Evolutionary conservation across 208 protist genomes (phyloP).

Genomic region (Trypanosoma vivax): DNA sequence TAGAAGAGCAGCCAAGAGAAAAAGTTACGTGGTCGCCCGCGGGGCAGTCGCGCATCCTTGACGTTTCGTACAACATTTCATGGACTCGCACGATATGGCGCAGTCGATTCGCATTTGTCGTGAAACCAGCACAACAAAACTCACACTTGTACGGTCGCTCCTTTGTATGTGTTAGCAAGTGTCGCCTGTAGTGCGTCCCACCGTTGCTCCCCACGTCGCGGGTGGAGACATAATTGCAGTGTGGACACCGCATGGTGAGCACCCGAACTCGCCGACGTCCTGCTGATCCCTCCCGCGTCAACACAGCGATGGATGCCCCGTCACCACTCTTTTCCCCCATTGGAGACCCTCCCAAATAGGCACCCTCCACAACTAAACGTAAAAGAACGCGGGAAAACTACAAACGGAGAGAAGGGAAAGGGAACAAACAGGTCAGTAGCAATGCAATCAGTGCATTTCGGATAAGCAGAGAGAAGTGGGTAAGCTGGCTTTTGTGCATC

Average conservation of each 20-base stretch:
- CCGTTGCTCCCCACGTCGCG: constrained; percentile 48
- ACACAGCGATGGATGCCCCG: neutral
- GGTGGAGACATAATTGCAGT: constrained; percentile 48
- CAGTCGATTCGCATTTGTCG: constrained; percentile 45
- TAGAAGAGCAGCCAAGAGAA: too few relatives aligned
- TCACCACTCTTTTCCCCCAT: neutral
- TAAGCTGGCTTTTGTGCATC: too few relatives aligned
- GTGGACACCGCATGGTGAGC: constrained; percentile 28
- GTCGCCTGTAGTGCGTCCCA: constrained; percentile 69
- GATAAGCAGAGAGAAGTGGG: too few relatives aligned
- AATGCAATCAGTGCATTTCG: too few relatives aligned
- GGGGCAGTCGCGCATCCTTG: too few relatives aligned
- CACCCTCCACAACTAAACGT: too few relatives aligned
- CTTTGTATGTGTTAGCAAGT: constrained; percentile 63
- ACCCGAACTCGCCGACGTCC: neutral
- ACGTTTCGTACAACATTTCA: constrained; percentile 16
- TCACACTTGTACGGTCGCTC: constrained; percentile 58
- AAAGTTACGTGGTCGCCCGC: too few relatives aligned
- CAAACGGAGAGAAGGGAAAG: too few relatives aligned
- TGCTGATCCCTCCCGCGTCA: neutral
- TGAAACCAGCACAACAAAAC: constrained; percentile 54
- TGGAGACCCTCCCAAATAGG: too few relatives aligned
- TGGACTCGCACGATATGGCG: constrained; percentile 46
- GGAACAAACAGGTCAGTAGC: too few relatives aligned
- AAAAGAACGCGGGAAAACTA: too few relatives aligned